Base-by-base conservation (phyloP, 257 asterid species). In the Solanum microdontum region DNA sequence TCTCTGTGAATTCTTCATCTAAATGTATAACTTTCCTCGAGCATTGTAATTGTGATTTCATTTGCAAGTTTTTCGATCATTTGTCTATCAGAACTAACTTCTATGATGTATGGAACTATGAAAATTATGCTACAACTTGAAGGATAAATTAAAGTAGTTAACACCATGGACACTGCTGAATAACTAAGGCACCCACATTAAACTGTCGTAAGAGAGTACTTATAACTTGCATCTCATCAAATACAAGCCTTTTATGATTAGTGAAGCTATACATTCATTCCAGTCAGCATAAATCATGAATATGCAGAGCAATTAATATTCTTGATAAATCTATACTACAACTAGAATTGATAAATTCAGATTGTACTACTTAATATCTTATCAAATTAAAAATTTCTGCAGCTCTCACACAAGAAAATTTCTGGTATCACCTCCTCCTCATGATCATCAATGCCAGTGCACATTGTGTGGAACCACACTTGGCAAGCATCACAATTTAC, bases 391-490 rank as follows among this genome's bases (percentile, higher is more conserved):
- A 48, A 82, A 17, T 17, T 82, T 82, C 83, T 75, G 68, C 88
- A 86, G 40, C 26, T 33, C 43, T 45, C 84, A 62, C 92, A 85
- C n/a, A 24, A 51, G 26, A 90, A 88, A 23, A 68, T 7, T 21
- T 64, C 51, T 24, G 90, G 79, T 58, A 76, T 55, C 64, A 55
- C 83, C 36, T 48, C 82, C 36, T 62, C 82, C 51, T 88, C 88
- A 48, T 87, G 77, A 72, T 88, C 89, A 72, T 69, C 87, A 62
- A 87, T 79, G 14, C 75, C 89, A 70, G 30, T 51, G 84, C 90
- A 88, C 85, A 84, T 82, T 60, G 88, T 87, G 48, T 87, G 90
- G 58, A 87, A 89, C 88, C 87, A 86, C 2, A 85, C 88, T 32
- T 84, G 75, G 76, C 89, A 89, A 32, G 21, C 87, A n/a, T 87